Conservation (phyloP, 2,329 filamentous ascomycete species). For the Neonectria punicea region DNA sequence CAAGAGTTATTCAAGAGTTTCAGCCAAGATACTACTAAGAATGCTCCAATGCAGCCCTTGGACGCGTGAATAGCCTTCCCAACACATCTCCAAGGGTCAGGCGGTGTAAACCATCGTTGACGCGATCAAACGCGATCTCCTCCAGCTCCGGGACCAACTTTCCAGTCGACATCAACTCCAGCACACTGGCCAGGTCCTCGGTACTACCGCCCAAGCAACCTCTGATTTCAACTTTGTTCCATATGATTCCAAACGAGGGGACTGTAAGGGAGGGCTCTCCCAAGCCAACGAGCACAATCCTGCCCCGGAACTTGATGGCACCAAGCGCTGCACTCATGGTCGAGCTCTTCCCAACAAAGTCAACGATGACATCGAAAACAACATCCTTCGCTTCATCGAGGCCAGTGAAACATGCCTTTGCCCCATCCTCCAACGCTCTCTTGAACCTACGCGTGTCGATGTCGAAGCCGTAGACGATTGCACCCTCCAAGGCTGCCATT, state of each 20-base stretch:
- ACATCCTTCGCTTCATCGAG: neutral
- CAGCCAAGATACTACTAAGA: no score
- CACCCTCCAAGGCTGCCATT: conserved; percentile 8
- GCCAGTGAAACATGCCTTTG: conserved; percentile 3
- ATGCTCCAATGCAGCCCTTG: neutral
- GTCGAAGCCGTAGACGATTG: conserved; percentile 18
- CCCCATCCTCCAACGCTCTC: neutral
- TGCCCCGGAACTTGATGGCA: conserved; percentile 5
- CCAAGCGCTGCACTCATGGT: neutral
- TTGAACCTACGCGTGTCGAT: conserved; percentile 13
- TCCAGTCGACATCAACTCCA: neutral
- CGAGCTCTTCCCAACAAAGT: conserved; percentile 16
- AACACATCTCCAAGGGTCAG: neutral
- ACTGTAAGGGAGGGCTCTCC: conserved; percentile 1
- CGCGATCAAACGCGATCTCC: neutral
- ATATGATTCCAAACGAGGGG: neutral
- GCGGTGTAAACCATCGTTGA: neutral
- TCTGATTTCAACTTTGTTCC: neutral
- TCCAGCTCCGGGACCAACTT: neutral
- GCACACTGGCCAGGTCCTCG: neutral
- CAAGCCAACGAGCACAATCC: conserved; percentile 17
- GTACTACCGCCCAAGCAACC: neutral
- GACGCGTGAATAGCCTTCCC: neutral
- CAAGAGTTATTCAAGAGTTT: neutral
- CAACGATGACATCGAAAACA: conserved; percentile 14